Conservation (phyloP, 371 early-diverging fungal genomes). For the Mortierella sp. region DNA sequence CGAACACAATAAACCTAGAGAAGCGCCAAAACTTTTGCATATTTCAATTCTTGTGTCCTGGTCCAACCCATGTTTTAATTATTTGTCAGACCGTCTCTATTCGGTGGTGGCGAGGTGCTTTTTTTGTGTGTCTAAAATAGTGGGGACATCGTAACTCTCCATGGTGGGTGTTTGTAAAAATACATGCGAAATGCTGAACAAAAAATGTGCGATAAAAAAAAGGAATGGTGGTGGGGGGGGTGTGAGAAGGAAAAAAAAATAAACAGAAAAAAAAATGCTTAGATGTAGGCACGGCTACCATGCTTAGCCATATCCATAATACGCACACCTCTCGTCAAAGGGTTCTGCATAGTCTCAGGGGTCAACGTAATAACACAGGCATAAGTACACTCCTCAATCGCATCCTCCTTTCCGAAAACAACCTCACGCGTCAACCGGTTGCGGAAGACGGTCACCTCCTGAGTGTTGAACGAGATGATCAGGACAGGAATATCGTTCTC, state of each 20-base stretch:
- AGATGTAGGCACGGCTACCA: slow-evolving; percentile 58
- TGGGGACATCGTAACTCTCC: not conserved
- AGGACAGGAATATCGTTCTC: slow-evolving; percentile 94
- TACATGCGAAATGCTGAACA: slow-evolving; percentile 43
- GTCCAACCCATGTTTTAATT: slow-evolving; percentile 8
- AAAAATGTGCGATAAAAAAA: slow-evolving; percentile 22
- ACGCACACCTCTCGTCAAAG: slow-evolving; percentile 92
- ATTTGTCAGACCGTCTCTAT: slow-evolving; percentile 13
- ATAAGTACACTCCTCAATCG: slow-evolving; percentile 89
- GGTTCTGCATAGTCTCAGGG: slow-evolving; percentile 89
- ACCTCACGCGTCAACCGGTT: slow-evolving; percentile 88
- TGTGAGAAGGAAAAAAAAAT: not conserved
- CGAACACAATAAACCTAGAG: not conserved
- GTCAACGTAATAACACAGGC: slow-evolving; percentile 91
- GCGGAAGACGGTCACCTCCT: slow-evolving; percentile 95
- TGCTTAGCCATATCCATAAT: slow-evolving; percentile 93
- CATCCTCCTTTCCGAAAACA: slow-evolving; percentile 90
- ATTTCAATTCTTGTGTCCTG: not conserved
- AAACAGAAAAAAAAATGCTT: slow-evolving; percentile 10
- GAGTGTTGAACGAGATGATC: slow-evolving; percentile 92
- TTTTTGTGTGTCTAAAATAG: not conserved
- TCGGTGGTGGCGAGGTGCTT: not conserved
- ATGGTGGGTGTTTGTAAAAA: slow-evolving; percentile 22
- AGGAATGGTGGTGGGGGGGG: not conserved
- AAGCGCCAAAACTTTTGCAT: not conserved